Percentiles rank a stretch among this genome's conserved stretches.
Evolutionary conservation across 768 basidiomycete species (phyloP).

Genomic region (Mycena capillaripes): DNA sequence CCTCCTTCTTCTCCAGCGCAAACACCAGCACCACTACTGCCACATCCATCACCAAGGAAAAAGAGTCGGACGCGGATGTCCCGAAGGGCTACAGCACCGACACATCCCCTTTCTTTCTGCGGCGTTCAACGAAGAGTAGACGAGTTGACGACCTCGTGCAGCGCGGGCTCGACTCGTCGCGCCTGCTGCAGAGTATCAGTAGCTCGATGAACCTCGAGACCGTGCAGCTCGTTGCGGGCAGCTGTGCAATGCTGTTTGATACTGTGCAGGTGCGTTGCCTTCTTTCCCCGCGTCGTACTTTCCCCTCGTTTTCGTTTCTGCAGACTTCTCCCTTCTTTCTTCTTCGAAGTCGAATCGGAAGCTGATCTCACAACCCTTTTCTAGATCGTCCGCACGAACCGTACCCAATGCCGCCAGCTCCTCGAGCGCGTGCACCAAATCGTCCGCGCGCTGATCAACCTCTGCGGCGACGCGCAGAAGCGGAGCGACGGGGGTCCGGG

Average conservation of each 20-base stretch:
- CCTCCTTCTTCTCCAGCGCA: background rate
- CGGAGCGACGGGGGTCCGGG: background rate
- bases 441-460: conserved; percentile 33
- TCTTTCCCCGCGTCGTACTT: background rate
- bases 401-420: conserved; percentile 17
- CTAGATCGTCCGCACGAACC: conserved; percentile 27
- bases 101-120: conserved; percentile 33
- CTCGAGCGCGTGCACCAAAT: conserved; percentile 38
- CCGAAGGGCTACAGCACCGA: conserved; percentile 5
- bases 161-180: conserved; percentile 25
- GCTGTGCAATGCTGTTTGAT: conserved; percentile 18
- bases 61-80: background rate
- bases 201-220: conserved; percentile 1
- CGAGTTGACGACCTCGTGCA: conserved; percentile 9
- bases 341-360: too few species aligned
- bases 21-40: background rate
- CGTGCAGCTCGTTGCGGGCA: conserved; percentile 22
- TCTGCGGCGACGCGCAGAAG: conserved; percentile 18
- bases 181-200: background rate
- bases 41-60: background rate
- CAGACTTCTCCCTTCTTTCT: too few species aligned
- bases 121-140: background rate
- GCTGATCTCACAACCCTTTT: background rate
- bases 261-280: conserved; percentile 25
- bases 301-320: too few species aligned